Percentiles rank a stretch among this genome's conserved stretches.
These are phyloP conservation scores for Debaryomyces hansenii DNA, from an alignment of 805 yeast genomes.

Conservation along the genomic window DNA sequence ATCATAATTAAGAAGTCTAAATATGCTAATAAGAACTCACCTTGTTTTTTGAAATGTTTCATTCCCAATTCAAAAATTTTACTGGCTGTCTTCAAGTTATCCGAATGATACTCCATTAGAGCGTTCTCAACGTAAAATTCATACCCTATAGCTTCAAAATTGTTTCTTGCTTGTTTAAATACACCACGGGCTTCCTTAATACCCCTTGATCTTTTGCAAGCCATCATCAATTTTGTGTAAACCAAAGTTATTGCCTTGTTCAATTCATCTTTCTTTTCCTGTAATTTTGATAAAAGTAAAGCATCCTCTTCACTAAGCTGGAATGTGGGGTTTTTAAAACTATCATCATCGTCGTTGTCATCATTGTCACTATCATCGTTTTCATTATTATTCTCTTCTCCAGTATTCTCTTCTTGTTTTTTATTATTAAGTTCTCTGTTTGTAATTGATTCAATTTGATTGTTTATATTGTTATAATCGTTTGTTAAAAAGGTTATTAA, in stretches of 20 bases:
- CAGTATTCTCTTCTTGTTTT: conserved; percentile 10
- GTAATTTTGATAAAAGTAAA: conserved; percentile 16
- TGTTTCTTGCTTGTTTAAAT: conserved; percentile 68
- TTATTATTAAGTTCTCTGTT: conserved; percentile 9
- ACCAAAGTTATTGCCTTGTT: conserved; percentile 56
- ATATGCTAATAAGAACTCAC: conserved; percentile 66
- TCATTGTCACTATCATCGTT: conserved; percentile 13
- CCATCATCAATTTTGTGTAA: conserved; percentile 68
- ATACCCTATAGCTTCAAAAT: conserved; percentile 57
- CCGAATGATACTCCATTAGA: conserved; percentile 69
- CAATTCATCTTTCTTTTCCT: conserved; percentile 21
- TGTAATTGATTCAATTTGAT: conserved; percentile 22
- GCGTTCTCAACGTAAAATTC: conserved; percentile 84
- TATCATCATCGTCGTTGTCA: conserved; percentile 6
- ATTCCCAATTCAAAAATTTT: conserved; percentile 80
- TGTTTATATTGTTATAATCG: conserved; percentile 29
- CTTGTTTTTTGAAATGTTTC: conserved; percentile 53
- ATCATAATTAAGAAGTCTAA: conserved; percentile 67
- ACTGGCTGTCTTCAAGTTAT: conserved; percentile 65
- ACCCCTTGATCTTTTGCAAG: conserved; percentile 67
- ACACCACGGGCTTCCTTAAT: conserved; percentile 70
- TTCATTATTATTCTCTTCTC: background rate
- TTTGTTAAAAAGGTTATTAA: conserved; percentile 49
- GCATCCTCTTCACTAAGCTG: conserved; percentile 21
- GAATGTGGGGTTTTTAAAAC: conserved; percentile 3